Percentiles rank a stretch among this genome's conserved stretches.
Evolutionary conservation across 345 rosid species (phyloP).

Genomic region (Citrus australasica): DNA sequence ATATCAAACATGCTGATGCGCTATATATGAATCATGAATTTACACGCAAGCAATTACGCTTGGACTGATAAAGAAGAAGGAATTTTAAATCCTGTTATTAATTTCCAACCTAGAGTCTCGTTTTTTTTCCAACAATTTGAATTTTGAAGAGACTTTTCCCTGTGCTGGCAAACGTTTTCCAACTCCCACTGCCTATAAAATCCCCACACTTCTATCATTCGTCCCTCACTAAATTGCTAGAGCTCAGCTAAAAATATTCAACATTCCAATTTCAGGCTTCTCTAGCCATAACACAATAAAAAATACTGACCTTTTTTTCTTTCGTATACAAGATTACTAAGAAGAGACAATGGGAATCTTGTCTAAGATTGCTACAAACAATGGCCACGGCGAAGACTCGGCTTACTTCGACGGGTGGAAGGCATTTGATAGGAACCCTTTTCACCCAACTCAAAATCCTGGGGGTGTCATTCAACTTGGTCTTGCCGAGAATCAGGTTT

Average conservation of each 20-base stretch:
- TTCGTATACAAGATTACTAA: not conserved
- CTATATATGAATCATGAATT: too few relatives aligned
- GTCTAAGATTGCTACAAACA: conserved; percentile 57
- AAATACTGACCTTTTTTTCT: not conserved
- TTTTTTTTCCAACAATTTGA: not conserved
- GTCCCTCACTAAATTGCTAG: too few relatives aligned
- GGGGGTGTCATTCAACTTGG: conserved; percentile 88
- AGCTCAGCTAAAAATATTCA: too few relatives aligned
- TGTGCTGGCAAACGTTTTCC: not conserved
- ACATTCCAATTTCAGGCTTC: not conserved
- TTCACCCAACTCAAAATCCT: conserved; percentile 49
- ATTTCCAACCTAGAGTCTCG: not conserved
- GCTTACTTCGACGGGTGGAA: conserved; percentile 89
- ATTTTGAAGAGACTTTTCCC: not conserved
- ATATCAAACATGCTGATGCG: not conserved
- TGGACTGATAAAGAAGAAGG: not conserved
- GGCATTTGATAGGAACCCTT: conserved; percentile 69
- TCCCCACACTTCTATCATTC: not conserved
- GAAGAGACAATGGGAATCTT: conserved; percentile 20
- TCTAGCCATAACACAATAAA: not conserved
- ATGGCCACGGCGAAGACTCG: conserved; percentile 69
- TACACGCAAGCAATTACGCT: conserved; percentile 16
- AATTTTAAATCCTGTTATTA: not conserved
- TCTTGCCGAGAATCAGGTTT: conserved; percentile 83
- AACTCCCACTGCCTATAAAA: conserved; percentile 9